Conservation (phyloP, 305 asterid species). For the Ilex paraguariensis region DNA sequence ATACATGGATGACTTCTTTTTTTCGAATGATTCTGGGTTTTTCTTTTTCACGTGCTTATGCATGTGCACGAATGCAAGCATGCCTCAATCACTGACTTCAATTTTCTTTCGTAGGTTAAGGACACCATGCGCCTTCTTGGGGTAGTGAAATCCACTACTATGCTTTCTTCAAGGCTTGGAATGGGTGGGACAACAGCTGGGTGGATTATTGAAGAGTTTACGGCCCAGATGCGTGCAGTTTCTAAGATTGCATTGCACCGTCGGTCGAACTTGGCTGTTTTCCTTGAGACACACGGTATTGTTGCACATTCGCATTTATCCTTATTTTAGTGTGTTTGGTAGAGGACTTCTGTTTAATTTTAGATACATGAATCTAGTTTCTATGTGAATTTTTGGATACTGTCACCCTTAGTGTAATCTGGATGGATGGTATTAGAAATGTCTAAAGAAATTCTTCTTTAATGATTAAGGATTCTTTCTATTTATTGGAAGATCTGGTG, state of each 20-base stretch:
- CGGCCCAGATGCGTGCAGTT: slow-evolving; percentile 96
- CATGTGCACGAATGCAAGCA: not conserved
- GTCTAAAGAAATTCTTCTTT: too few relatives aligned
- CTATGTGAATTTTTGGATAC: not conserved
- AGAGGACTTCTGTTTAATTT: not conserved
- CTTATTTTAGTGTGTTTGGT: not conserved
- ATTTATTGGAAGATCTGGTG: not conserved
- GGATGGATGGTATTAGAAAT: too few relatives aligned
- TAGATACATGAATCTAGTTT: not conserved
- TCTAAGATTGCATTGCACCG: slow-evolving; percentile 95
- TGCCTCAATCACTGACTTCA: slow-evolving; percentile 14
- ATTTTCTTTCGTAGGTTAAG: slow-evolving; percentile 58
- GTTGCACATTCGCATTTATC: not conserved
- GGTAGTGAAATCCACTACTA: slow-evolving; percentile 80
- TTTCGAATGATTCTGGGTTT: not conserved
- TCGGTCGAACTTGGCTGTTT: slow-evolving; percentile 79
- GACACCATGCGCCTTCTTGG: slow-evolving; percentile 91
- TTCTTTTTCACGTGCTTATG: not conserved
- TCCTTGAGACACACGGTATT: slow-evolving; percentile 84
- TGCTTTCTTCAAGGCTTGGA: slow-evolving; percentile 78
- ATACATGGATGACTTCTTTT: not conserved
- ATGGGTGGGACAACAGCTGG: slow-evolving; percentile 79
- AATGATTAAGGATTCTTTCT: not conserved
- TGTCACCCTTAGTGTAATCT: not conserved
- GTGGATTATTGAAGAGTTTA: slow-evolving; percentile 94